These are phyloP conservation scores for Sporothrix pallida DNA, from an alignment of 2,329 filamentous ascomycete species.

Conservation along the genomic window DNA sequence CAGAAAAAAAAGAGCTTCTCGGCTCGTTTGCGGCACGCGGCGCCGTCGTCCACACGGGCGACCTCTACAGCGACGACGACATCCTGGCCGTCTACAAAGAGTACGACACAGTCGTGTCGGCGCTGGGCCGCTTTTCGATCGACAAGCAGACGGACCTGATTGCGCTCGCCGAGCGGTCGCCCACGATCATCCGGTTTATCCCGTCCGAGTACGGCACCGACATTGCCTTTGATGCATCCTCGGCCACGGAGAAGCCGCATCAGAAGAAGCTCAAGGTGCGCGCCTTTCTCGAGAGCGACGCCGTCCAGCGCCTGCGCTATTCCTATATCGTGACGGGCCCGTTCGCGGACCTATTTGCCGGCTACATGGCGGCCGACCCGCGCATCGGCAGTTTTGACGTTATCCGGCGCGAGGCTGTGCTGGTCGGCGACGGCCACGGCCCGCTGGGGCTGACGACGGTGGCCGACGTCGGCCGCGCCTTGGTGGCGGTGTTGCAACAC, in stretches of 20 bases:
- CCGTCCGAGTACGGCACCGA: conserved; percentile 37
- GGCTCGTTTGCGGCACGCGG: conserved; percentile 20
- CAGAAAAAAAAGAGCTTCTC: conserved; percentile 33
- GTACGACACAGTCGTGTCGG: conserved; percentile 36
- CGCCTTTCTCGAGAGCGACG: conserved; percentile 25
- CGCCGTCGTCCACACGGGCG: conserved; percentile 27
- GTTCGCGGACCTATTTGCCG: conserved; percentile 35
- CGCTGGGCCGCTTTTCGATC: conserved; percentile 34
- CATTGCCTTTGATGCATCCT: conserved; percentile 32
- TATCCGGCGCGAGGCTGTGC: background rate
- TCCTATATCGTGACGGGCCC: conserved; percentile 33
- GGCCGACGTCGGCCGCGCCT: conserved; percentile 33
- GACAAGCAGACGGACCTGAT: conserved; percentile 36
- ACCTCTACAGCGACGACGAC: conserved; percentile 32
- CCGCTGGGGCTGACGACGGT: conserved; percentile 33
- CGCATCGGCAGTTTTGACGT: conserved; percentile 33
- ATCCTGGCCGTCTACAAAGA: conserved; percentile 32
- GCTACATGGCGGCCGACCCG: conserved; percentile 31
- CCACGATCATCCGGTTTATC: conserved; percentile 56
- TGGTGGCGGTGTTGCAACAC: conserved; percentile 29
- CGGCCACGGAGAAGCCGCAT: conserved; percentile 34
- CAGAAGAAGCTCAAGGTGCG: conserved; percentile 37
- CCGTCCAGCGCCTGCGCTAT: conserved; percentile 29
- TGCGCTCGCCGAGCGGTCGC: conserved; percentile 51
- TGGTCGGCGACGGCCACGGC: conserved; percentile 23